Percentiles rank a stretch among this genome's conserved stretches.
phyloP scores from a whole-genome alignment of 2,329 filamentous ascomycete genomes.

The Aspergillus puulaauensis region DNA sequence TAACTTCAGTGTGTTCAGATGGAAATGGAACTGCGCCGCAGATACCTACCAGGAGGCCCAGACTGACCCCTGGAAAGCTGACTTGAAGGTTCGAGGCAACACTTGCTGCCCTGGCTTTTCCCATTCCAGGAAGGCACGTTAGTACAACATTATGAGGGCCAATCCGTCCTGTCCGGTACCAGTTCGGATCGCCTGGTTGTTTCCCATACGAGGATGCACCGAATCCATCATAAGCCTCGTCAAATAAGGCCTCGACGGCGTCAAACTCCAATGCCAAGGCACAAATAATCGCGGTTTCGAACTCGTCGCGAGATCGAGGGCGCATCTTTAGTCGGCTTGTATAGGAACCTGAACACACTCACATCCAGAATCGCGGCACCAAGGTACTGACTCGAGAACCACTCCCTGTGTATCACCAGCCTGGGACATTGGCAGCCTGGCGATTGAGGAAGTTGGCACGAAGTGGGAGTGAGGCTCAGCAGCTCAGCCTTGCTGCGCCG shows the following conservation, averaged over 20 bases:
- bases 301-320: background rate
- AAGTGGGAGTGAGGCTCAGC: no score
- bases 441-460: no score
- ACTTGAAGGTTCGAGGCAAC: background rate
- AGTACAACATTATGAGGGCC: background rate
- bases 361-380: no score
- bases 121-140: background rate
- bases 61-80: background rate
- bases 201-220: no score
- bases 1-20: background rate
- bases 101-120: constrained; percentile 1
- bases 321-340: no score
- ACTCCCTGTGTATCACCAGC: no score
- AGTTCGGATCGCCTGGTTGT: background rate
- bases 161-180: background rate
- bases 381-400: no score
- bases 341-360: no score
- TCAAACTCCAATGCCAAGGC: background rate
- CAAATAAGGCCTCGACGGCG: background rate
- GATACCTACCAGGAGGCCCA: constrained; percentile 1
- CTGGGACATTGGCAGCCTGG: no score
- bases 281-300: background rate
- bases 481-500: no score
- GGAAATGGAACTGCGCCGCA: background rate
- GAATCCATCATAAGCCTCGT: background rate